Conservation (phyloP, 495 filamentous ascomycete genomes). For the Neurospora sublineolata region DNA sequence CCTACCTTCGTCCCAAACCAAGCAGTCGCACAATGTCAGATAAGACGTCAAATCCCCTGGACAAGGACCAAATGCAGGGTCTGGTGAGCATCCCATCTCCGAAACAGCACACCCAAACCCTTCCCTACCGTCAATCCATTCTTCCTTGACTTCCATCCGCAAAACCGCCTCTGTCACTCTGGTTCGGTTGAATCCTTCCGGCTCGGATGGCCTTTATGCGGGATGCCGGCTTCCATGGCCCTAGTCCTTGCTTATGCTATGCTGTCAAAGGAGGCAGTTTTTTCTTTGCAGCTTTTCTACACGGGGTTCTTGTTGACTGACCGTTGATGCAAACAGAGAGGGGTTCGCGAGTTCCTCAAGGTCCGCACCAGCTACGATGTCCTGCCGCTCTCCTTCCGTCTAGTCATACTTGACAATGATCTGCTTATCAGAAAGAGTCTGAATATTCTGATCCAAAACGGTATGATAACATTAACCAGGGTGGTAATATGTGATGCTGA, state of each 20-base stretch:
- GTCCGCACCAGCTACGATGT: slow-evolving; percentile 97
- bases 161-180: background rate
- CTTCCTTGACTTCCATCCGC: background rate
- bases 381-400: slow-evolving; percentile 89
- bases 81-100: slow-evolving; percentile 52
- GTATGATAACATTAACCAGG: slow-evolving; percentile 35
- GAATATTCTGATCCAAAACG: slow-evolving; percentile 94
- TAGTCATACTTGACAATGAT: slow-evolving; percentile 90
- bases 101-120: slow-evolving; percentile 16
- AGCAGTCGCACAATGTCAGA: slow-evolving; percentile 38
- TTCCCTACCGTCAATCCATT: slow-evolving; percentile 1
- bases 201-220: slow-evolving; percentile 13
- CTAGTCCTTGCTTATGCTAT: background rate
- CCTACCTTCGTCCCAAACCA: slow-evolving; percentile 65
- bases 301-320: slow-evolving; percentile 4
- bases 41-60: slow-evolving; percentile 59
- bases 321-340: slow-evolving; percentile 42
- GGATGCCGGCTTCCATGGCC: slow-evolving; percentile 12
- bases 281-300: background rate
- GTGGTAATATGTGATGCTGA: slow-evolving; percentile 7
- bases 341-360: slow-evolving; percentile 92
- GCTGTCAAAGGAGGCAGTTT: background rate
- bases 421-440: slow-evolving; percentile 95
- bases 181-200: background rate
- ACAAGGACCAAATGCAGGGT: slow-evolving; percentile 85